A percentile compares a stretch with the other conserved stretches of the same genome.
phyloP scores from a whole-genome alignment of 148 eudicot genomes.

The Camellia sinensis region DNA sequence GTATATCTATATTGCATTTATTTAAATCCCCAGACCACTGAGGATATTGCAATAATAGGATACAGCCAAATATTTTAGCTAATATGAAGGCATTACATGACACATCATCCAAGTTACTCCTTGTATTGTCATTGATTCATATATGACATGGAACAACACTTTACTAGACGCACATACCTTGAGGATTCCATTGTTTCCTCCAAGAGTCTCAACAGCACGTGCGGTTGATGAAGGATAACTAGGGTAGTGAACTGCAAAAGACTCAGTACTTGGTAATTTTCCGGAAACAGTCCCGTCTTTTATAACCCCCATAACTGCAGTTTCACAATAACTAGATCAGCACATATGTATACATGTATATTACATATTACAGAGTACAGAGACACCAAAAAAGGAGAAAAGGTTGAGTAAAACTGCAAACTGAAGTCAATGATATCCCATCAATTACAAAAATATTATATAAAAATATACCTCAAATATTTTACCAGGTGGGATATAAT shows the following conservation, averaged over 20 bases:
- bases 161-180: slow-evolving; percentile 46
- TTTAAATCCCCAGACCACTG: neutral
- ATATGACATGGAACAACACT: too few relatives aligned
- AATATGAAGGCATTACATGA: neutral
- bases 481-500: too few relatives aligned
- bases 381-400: too few relatives aligned
- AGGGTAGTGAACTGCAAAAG: slow-evolving; percentile 82
- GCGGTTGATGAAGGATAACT: slow-evolving; percentile 78
- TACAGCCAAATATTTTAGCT: neutral
- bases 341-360: neutral
- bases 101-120: neutral
- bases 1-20: neutral
- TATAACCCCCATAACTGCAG: slow-evolving; percentile 55
- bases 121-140: neutral
- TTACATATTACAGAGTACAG: too few relatives aligned
- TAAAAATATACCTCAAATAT: too few relatives aligned
- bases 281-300: slow-evolving; percentile 70
- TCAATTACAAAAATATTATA: too few relatives aligned
- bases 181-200: slow-evolving; percentile 62
- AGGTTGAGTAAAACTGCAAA: too few relatives aligned
- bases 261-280: slow-evolving; percentile 45
- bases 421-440: too few relatives aligned
- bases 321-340: neutral
- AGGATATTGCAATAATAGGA: neutral
- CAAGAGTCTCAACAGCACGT: slow-evolving; percentile 82